A percentile compares a stretch with the other conserved stretches of the same genome.
phyloP scores from a whole-genome alignment of 805 yeast species.

The Ogataea nonfermentans region DNA sequence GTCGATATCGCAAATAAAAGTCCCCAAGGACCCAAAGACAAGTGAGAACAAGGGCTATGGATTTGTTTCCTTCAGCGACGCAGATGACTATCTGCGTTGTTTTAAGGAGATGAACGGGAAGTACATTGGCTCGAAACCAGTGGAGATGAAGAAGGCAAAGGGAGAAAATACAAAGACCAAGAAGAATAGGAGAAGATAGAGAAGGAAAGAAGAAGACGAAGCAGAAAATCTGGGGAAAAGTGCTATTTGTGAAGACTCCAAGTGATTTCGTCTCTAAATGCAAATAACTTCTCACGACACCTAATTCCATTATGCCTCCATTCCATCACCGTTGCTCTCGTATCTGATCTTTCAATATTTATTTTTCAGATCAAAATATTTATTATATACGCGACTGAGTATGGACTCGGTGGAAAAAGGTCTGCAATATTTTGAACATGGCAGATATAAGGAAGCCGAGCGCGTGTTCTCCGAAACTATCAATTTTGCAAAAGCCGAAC shows the following conservation, averaged over 20 bases:
- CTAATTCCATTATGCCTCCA: too few relatives aligned
- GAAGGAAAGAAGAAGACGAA: slow-evolving; percentile 2
- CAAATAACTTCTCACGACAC: too few relatives aligned
- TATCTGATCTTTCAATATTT: neutral
- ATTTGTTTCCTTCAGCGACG: slow-evolving; percentile 62
- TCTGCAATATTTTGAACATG: slow-evolving; percentile 17
- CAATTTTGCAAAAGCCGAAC: slow-evolving; percentile 11
- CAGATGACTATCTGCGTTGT: slow-evolving; percentile 68
- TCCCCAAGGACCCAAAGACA: slow-evolving; percentile 50
- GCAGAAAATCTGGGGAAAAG: too few relatives aligned
- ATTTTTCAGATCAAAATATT: neutral
- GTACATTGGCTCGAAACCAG: slow-evolving; percentile 72
- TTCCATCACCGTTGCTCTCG: too few relatives aligned
- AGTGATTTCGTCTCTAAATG: neutral
- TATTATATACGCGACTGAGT: neutral
- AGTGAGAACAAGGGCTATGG: slow-evolving; percentile 66
- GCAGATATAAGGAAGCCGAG: slow-evolving; percentile 23
- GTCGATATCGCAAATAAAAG: slow-evolving; percentile 56
- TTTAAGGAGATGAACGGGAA: slow-evolving; percentile 76
- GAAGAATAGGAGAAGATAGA: slow-evolving; percentile 13
- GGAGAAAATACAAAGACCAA: slow-evolving; percentile 33
- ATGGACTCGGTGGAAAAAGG: slow-evolving; percentile 20
- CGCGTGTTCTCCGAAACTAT: slow-evolving; percentile 22
- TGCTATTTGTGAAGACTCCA: too few relatives aligned
- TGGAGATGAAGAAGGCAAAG: slow-evolving; percentile 64